A percentile compares a stretch with the other conserved stretches of the same genome.
Evolutionary conservation across 2,329 filamentous ascomycete genomes (phyloP).

Genomic region (Fusarium buharicum): DNA sequence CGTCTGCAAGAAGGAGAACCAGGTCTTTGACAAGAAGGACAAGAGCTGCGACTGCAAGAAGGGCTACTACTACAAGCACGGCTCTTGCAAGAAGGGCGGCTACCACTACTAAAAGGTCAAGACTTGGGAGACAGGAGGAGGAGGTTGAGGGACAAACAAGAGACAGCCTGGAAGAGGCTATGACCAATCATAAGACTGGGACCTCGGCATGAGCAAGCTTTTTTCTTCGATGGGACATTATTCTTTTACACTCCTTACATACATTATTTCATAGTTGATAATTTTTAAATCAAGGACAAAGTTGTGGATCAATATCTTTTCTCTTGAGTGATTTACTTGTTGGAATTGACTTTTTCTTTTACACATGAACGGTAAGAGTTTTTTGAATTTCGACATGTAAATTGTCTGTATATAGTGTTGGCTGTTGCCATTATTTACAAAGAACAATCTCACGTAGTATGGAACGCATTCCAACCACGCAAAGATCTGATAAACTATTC

Average conservation of each 20-base stretch:
- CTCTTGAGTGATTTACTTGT: background rate
- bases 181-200: constrained; percentile 16
- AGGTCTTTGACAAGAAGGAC: constrained; percentile 27
- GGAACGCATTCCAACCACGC: constrained; percentile 17
- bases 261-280: constrained; percentile 31
- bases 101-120: constrained; percentile 18
- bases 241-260: constrained; percentile 37
- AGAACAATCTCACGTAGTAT: constrained; percentile 36
- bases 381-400: background rate
- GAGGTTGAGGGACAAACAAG: background rate
- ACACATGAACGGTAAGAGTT: background rate
- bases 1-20: constrained; percentile 35
- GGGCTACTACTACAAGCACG: constrained; percentile 18
- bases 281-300: constrained; percentile 32
- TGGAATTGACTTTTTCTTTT: background rate
- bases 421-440: constrained; percentile 41
- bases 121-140: background rate
- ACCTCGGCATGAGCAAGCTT: constrained; percentile 7
- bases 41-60: constrained; percentile 35
- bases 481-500: constrained; percentile 15
- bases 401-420: constrained; percentile 1
- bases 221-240: constrained; percentile 20
- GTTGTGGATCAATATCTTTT: background rate
- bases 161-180: background rate
- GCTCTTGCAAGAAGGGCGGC: constrained; percentile 31